A percentile compares a stretch with the other conserved stretches of the same genome.
Evolutionary conservation across 2,329 filamentous ascomycete genomes (phyloP).

Genomic region (Cordyceps cicadae): DNA sequence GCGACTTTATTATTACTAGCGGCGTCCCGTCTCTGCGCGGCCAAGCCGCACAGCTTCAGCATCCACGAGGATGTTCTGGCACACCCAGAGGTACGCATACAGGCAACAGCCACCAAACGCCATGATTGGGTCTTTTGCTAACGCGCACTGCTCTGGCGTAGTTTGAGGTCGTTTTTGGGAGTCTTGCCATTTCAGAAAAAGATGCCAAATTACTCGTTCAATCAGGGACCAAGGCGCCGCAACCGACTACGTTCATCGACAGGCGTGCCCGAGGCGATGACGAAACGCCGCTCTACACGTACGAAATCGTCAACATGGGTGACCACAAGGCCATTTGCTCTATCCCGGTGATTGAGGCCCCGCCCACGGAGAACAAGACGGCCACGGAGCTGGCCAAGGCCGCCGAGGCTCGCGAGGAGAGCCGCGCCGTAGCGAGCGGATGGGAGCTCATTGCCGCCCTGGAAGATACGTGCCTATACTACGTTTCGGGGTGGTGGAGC

Average conservation of each 20-base stretch:
- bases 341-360: constrained; percentile 61
- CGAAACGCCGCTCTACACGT: constrained; percentile 33
- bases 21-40: constrained; percentile 35
- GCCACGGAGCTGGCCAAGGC: constrained; percentile 59
- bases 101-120: neutral
- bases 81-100: constrained; percentile 65
- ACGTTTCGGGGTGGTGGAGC: constrained; percentile 84
- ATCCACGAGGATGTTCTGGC: constrained; percentile 83
- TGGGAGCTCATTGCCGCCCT: constrained; percentile 74
- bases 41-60: constrained; percentile 58
- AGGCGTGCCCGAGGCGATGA: constrained; percentile 23
- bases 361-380: constrained; percentile 51
- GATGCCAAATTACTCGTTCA: constrained; percentile 56
- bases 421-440: constrained; percentile 66
- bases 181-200: constrained; percentile 61
- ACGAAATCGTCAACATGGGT: constrained; percentile 67
- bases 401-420: constrained; percentile 73
- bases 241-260: constrained; percentile 27
- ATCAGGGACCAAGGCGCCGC: constrained; percentile 31
- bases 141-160: constrained; percentile 27
- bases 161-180: constrained; percentile 73
- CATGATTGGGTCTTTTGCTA: neutral
- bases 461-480: constrained; percentile 76
- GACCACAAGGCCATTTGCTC: constrained; percentile 73
- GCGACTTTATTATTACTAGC: constrained; percentile 37